phyloP scores from a whole-genome alignment of 495 filamentous ascomycete genomes.

The Pyrenopolyporus hunteri region DNA sequence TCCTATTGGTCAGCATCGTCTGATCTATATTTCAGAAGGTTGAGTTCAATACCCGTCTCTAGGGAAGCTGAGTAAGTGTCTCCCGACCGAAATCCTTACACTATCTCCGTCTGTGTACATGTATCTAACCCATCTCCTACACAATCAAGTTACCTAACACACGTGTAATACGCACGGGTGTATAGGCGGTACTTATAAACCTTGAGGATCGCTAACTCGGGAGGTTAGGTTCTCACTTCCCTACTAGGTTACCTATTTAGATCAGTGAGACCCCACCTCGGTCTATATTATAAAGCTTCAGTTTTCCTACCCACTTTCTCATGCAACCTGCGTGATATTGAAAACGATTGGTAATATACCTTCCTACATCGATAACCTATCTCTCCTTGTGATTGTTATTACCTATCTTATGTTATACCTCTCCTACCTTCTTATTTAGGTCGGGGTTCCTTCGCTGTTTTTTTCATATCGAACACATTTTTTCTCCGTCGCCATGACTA shows the following conservation, averaged over 20 bases:
- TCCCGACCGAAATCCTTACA: too few species aligned
- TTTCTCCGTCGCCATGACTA: constrained; percentile 58
- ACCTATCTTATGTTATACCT: constrained; percentile 5
- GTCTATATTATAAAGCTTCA: constrained; percentile 35
- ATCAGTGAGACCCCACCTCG: constrained; percentile 26
- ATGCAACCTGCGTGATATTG: not conserved
- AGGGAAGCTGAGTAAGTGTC: too few species aligned
- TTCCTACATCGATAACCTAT: constrained; percentile 1
- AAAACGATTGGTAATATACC: constrained; percentile 33
- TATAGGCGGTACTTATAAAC: too few species aligned
- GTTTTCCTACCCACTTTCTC: constrained; percentile 19
- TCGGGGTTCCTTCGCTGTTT: constrained; percentile 1
- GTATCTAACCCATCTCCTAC: too few species aligned
- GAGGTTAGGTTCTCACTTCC: too few species aligned
- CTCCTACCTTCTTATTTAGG: constrained; percentile 14
- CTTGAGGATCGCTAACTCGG: too few species aligned
- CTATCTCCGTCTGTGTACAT: too few species aligned
- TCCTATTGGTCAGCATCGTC: too few species aligned
- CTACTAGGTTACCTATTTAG: not conserved
- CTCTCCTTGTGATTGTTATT: not conserved
- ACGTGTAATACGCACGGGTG: too few species aligned
- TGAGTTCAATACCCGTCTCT: not conserved
- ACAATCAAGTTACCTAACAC: too few species aligned
- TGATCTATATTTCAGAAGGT: constrained; percentile 9
- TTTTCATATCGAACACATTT: constrained; percentile 8